These are phyloP conservation scores for Trametes cinnabarina DNA, from an alignment of 768 basidiomycete genomes.

Conservation along the genomic window DNA sequence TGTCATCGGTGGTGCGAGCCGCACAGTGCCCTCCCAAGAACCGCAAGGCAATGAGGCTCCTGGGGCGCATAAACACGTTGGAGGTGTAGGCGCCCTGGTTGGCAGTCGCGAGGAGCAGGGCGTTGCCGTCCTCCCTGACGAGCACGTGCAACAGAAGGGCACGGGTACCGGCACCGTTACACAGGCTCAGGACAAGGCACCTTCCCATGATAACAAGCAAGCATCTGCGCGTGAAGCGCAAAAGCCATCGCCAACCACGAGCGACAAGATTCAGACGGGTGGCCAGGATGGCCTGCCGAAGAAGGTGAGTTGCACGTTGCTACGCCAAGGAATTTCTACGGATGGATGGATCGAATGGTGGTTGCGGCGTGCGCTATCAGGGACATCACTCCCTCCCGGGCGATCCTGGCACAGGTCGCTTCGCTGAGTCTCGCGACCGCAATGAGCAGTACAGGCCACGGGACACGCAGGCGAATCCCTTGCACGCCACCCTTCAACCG, in stretches of 20 bases:
- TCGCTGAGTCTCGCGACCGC: background rate
- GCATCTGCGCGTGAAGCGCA: background rate
- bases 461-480: constrained; percentile 22
- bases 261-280: constrained; percentile 1
- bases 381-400: constrained; percentile 2
- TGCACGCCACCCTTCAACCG: constrained; percentile 17
- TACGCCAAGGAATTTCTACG: background rate
- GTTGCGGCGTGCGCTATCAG: background rate
- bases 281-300: constrained; percentile 8
- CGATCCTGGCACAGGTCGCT: constrained; percentile 8
- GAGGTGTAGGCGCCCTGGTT: constrained; percentile 47
- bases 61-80: constrained; percentile 12
- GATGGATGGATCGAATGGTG: background rate
- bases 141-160: constrained; percentile 20
- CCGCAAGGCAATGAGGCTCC: constrained; percentile 7
- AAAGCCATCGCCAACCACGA: background rate
- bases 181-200: background rate
- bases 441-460: background rate
- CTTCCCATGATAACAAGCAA: background rate
- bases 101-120: constrained; percentile 43
- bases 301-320: constrained; percentile 14
- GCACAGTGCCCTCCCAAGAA: background rate
- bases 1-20: background rate
- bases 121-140: constrained; percentile 48
- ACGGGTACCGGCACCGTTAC: constrained; percentile 1